These are phyloP conservation scores for Vitis hybrid DNA, from an alignment of 177 flowering plant species.

Conservation along the genomic window DNA sequence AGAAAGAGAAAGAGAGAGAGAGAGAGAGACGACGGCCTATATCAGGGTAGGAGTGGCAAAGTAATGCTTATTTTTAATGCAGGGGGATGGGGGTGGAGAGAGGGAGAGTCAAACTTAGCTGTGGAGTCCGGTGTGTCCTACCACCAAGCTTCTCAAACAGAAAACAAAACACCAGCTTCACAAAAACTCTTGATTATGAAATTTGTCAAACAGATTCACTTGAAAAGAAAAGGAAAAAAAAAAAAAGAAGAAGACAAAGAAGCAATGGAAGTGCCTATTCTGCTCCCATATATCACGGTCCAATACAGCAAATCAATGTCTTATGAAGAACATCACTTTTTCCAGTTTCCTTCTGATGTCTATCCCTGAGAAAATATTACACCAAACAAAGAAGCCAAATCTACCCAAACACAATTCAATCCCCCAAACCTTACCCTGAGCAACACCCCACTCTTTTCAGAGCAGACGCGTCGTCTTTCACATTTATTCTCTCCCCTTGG, in stretches of 20 bases:
- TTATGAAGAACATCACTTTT: neutral
- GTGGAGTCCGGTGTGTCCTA: no score
- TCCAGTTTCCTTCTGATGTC: neutral
- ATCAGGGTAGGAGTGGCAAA: no score
- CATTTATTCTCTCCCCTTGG: constrained; percentile 29
- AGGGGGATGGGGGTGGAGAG: no score
- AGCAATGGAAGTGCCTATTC: neutral
- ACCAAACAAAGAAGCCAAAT: neutral
- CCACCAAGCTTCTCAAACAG: no score
- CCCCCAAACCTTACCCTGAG: constrained; percentile 24
- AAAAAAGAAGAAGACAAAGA: neutral
- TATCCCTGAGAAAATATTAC: neutral
- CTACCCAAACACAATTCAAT: neutral
- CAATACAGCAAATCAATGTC: constrained; percentile 5
- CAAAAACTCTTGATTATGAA: neutral
- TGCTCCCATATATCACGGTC: neutral
- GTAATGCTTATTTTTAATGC: no score
- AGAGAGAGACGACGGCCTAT: no score
- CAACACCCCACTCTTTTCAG: constrained; percentile 28
- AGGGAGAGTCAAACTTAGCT: no score
- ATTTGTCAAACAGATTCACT: neutral
- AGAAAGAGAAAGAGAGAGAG: no score
- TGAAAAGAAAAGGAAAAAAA: neutral
- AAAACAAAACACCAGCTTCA: neutral
- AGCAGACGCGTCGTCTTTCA: constrained; percentile 29